phyloP scores from a whole-genome alignment of 31 red algal species.

The Asparagopsis taxiformis region DNA sequence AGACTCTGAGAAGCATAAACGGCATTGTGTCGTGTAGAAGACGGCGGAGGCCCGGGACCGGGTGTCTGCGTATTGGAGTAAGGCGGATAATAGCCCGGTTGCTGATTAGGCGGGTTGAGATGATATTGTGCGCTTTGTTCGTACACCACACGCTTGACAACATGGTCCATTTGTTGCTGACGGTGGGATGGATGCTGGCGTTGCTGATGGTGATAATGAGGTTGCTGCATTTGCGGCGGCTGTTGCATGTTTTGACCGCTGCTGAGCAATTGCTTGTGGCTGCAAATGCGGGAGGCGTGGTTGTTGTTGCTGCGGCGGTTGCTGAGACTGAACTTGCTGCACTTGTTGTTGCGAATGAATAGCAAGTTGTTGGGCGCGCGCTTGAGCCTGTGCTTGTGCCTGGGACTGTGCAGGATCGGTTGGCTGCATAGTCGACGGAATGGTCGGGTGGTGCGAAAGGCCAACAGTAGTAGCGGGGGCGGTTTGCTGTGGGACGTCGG shows the following conservation, averaged over 20 bases:
- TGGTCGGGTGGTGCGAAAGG: not conserved
- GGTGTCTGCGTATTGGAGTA: no score
- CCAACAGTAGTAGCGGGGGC: not conserved
- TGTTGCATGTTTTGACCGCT: conserved; percentile 8
- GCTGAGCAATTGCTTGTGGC: conserved; percentile 3
- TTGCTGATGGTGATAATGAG: conserved; percentile 11
- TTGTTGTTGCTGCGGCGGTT: conserved; percentile 15
- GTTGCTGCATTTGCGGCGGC: no score
- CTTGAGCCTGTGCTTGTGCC: no score
- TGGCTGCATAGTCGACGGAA: no score
- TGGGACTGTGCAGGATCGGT: no score
- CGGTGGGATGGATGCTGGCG: conserved; percentile 9
- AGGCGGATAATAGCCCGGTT: conserved; percentile 11
- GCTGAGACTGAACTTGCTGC: conserved; percentile 18
- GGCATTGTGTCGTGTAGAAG: no score
- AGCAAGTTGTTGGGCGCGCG: no score
- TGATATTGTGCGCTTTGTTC: conserved; percentile 5
- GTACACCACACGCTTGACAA: conserved; percentile 15
- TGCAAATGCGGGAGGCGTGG: conserved; percentile 5
- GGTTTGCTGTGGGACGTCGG: not conserved
- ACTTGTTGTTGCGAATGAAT: conserved; percentile 19
- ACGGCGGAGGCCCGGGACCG: no score
- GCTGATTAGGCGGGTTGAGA: conserved; percentile 15
- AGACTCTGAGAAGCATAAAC: no score
- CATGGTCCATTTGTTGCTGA: conserved; percentile 1